Base-by-base conservation (phyloP, 78 protist species). In the Diacronema lutheri region DNA sequence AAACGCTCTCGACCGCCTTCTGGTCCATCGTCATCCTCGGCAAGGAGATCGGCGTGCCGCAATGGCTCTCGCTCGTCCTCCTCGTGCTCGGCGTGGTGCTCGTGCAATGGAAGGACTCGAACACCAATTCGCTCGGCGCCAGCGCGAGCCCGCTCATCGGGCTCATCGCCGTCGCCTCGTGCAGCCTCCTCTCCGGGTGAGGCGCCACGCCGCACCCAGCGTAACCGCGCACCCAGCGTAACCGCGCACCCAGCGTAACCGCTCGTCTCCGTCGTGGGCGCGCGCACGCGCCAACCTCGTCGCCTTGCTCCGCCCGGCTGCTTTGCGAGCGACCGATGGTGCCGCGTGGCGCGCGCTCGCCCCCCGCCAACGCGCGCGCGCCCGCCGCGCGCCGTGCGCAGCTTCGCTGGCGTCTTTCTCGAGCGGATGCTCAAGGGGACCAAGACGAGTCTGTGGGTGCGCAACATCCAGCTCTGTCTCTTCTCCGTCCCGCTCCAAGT, bases 381-480 rank as follows among this genome's bases (percentile, higher is more conserved):
- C 46, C 50, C 71, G 29, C 50, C 71, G 26, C 60, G 55, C 83
- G 66, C 64, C 60, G 68, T 35, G 69, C 33, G 55, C 44, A 44
- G 74, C 31, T 50, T 68, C 35, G 88, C 88, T 21, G 78, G 84
- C 58, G 88, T 84, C 38, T 84, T 69, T 35, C 33, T 84, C 37
- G 88, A 84, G 58, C 50, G 57, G 81, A 44, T 84, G 26, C 62
- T 84, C 41, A 84, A 81, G 66, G 62, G 57, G 9, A 65, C 37
- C 12, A 1, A 11, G 33, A n/a, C 84, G 41, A 31, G 71, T 4
- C n/a, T 78, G 19, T 78, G 88, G 88, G 29, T 85, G 55, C 79
- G 88, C 41, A 85, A 85, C 56, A 33, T 69, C 38, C 88, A 85
- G 74, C 88, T 85, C 11, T 60, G 84, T 46, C 0, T 62, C 55